Conservation (phyloP, 73 alveolate species). For the Symbiodinium pilosum region DNA sequence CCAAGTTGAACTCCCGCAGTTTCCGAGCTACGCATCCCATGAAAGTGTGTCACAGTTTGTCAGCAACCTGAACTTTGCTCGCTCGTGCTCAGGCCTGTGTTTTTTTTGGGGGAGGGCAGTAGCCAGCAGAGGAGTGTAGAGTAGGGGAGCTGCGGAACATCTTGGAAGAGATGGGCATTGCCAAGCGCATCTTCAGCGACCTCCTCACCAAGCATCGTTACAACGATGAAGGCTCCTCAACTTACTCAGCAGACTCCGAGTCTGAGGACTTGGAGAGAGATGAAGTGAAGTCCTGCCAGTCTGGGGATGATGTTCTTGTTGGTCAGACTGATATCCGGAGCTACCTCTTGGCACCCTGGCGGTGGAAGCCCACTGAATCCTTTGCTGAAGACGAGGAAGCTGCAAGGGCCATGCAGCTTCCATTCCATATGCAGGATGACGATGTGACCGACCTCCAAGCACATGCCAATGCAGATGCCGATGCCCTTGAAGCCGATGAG, state of each 20-base stretch:
- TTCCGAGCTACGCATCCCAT: no score
- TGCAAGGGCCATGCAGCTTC: neutral
- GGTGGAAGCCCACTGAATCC: neutral
- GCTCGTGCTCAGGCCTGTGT: no score
- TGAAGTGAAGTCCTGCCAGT: neutral
- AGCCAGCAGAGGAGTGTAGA: no score
- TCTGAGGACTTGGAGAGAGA: neutral
- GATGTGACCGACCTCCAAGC: neutral
- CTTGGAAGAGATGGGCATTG: neutral
- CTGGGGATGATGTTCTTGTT: neutral
- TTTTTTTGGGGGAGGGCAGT: neutral
- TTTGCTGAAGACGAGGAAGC: neutral
- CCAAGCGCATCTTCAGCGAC: neutral
- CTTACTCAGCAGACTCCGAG: neutral
- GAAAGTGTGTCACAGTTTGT: no score
- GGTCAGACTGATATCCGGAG: neutral
- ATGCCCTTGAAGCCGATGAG: neutral
- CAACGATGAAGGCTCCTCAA: neutral
- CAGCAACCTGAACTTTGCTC: no score
- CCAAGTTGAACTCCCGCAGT: no score
- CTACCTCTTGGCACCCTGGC: neutral
- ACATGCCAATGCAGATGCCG: neutral
- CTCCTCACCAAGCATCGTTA: neutral
- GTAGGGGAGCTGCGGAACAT: no score
- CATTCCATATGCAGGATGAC: neutral